Evolutionary conservation across 768 basidiomycete species (phyloP), one percentile per base, ranked within the genome.

Genomic region (Lentinula sp.): DNA sequence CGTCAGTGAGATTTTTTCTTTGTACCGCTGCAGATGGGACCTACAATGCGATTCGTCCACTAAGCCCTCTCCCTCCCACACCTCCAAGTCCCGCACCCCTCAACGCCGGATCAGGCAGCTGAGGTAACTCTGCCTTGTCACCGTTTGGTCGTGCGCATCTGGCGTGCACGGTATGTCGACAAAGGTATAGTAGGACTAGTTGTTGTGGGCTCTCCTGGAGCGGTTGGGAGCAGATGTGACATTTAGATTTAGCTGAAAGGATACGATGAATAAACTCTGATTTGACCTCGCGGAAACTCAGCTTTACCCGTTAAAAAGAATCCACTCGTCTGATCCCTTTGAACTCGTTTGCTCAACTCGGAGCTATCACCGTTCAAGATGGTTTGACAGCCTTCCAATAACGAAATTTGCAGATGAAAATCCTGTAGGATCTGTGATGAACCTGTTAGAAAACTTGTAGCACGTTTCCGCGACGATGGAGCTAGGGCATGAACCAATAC

Each of bases 341-440:
- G 87, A 60, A 98, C 75, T 62, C 76, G 78, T 52, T 77, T 76
- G 2, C 89, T 86, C 37, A 97, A 80, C 46, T 84, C 82, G 1
- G 84, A 79, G 65, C 88, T 89, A 71, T 98, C 96, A 13, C 90
- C 86, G 59, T 91, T 81, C 60, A 98, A 71, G 56, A 98, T 93
- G 4, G 83, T 84, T 73, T 92, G 89, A 68, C 95, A 97, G 1
- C 96, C 96, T 65, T 97, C 94, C 54, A 98, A 76, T 9, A 99
- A 74, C 8, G 93, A 95, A 28, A 93, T 90, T 72, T 96, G 96
- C 6, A 98, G 76, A 68, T 98, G 93, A 70, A 95, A 97, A 68
- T 97, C 95, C 64, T 96, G 94, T 54, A 99, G 75, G 58, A 99
- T 98, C 55, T 54, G 35, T 13, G 4, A 16, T 8, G 31, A 10